A percentile compares a stretch with the other conserved stretches of the same genome.
Conservation (phyloP, 768 basidiomycete species). For the Neoboletus magnificus region DNA sequence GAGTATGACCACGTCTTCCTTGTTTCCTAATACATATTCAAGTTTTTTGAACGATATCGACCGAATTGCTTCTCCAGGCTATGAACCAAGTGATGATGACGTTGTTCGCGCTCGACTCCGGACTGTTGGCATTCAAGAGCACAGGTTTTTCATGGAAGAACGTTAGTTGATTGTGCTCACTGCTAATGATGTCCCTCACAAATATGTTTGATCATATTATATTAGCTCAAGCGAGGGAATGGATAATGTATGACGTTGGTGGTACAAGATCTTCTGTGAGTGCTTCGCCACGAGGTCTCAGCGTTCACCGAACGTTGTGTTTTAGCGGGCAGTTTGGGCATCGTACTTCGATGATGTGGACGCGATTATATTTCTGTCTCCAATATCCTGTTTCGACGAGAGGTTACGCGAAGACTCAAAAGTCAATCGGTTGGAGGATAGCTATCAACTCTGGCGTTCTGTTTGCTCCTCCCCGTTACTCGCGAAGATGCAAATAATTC, state of each 20-base stretch:
- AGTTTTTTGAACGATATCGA: too few relatives aligned
- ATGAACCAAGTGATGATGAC: too few relatives aligned
- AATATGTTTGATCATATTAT: neutral
- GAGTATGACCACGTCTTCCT: too few relatives aligned
- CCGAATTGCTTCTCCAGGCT: too few relatives aligned
- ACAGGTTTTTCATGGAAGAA: slow-evolving; percentile 59
- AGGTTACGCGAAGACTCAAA: slow-evolving; percentile 64
- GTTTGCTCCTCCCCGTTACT: too few relatives aligned
- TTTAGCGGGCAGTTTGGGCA: slow-evolving; percentile 70
- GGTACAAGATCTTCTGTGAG: slow-evolving; percentile 66
- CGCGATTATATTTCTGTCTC: slow-evolving; percentile 75
- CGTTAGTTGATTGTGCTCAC: slow-evolving; percentile 38
- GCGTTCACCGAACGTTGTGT: slow-evolving; percentile 9
- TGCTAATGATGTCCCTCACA: neutral
- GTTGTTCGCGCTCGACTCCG: too few relatives aligned
- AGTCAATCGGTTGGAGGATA: slow-evolving; percentile 74
- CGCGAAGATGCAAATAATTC: slow-evolving; percentile 48
- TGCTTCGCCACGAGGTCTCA: slow-evolving; percentile 1
- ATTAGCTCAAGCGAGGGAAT: slow-evolving; percentile 63
- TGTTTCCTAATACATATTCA: too few relatives aligned
- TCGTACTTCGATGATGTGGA: slow-evolving; percentile 81
- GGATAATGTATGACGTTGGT: slow-evolving; percentile 81
- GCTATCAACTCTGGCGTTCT: too few relatives aligned
- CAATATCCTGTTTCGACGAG: slow-evolving; percentile 81
- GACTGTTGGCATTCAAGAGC: too few relatives aligned